Percentiles rank a stretch among this genome's conserved stretches.
phyloP scores from a whole-genome alignment of 768 basidiomycete genomes.

The Mycena haematopus region DNA sequence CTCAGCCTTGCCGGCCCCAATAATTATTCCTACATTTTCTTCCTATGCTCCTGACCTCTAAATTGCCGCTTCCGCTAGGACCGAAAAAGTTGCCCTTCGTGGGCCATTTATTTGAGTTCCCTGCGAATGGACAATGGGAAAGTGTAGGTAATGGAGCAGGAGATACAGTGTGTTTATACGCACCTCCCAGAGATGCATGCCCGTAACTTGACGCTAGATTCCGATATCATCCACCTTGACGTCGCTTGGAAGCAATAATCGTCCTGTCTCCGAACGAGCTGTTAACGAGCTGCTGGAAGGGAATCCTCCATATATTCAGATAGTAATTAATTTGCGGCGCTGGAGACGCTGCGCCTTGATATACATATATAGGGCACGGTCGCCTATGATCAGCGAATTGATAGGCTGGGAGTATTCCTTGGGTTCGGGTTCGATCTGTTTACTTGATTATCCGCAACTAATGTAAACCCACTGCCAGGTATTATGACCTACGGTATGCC shows the following conservation, averaged over 20 bases:
- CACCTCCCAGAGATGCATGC: background rate
- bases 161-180: background rate
- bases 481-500: conserved; percentile 14
- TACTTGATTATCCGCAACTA: too few species aligned
- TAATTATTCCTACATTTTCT: too few species aligned
- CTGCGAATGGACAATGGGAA: background rate
- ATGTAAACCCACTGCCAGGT: background rate
- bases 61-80: conserved; percentile 5
- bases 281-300: conserved; percentile 44
- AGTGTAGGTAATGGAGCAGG: too few species aligned
- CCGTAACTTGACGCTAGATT: conserved; percentile 20
- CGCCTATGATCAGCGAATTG: conserved; percentile 36
- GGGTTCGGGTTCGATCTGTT: conserved; percentile 24
- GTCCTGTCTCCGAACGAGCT: conserved; percentile 39
- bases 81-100: conserved; percentile 10
- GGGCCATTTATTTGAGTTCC: conserved; percentile 2
- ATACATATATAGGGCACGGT: conserved; percentile 13
- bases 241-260: conserved; percentile 35
- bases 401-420: conserved; percentile 34
- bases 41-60: too few species aligned
- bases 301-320: conserved; percentile 44
- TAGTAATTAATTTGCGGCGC: conserved; percentile 24
- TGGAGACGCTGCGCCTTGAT: background rate
- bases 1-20: too few species aligned
- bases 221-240: conserved; percentile 38